Evolutionary conservation across 176 grass and related monocot species (phyloP).

Genomic region (Miscanthus lutarioriparius): DNA sequence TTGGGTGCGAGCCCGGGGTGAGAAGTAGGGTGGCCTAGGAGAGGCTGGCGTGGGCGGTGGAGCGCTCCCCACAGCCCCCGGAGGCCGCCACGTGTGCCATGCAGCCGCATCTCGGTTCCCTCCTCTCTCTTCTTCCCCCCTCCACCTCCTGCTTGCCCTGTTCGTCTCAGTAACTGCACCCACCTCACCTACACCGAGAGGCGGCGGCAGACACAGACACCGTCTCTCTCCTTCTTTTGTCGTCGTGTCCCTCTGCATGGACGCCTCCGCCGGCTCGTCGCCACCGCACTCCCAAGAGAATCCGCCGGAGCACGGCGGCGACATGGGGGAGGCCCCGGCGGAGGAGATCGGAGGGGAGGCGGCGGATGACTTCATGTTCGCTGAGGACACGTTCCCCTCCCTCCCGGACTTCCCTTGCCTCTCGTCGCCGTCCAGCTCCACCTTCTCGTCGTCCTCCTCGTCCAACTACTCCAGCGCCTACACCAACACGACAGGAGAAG

Average conservation of each 20-base stretch:
- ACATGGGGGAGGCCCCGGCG: conserved; percentile 16
- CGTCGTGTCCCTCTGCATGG: conserved; percentile 47
- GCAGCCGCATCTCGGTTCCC: conserved; percentile 41
- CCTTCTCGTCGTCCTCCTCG: conserved; percentile 53
- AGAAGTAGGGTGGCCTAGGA: conserved; percentile 13
- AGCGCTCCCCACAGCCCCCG: conserved; percentile 38
- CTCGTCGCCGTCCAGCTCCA: conserved; percentile 58
- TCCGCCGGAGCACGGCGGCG: conserved; percentile 28
- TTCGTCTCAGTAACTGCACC: conserved; percentile 53
- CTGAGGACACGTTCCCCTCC: conserved; percentile 62
- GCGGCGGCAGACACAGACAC: not conserved
- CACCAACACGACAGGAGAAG: conserved; percentile 15
- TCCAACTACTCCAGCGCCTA: conserved; percentile 58
- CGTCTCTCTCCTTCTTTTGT: not conserved
- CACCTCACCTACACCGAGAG: conserved; percentile 34
- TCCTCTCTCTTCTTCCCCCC: conserved; percentile 13
- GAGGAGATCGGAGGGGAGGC: conserved; percentile 44
- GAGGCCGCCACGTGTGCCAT: conserved; percentile 46
- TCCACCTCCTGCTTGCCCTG: conserved; percentile 34
- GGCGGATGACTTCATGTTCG: conserved; percentile 69
- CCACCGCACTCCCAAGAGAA: conserved; percentile 37
- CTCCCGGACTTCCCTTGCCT: conserved; percentile 78
- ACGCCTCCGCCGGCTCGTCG: conserved; percentile 47
- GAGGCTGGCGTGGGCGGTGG: conserved; percentile 57
- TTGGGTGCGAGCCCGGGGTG: not conserved